Percentiles rank a stretch among this genome's conserved stretches.
Conservation (phyloP, 2,329 filamentous ascomycete genomes). For the Epichloe sibirici region DNA sequence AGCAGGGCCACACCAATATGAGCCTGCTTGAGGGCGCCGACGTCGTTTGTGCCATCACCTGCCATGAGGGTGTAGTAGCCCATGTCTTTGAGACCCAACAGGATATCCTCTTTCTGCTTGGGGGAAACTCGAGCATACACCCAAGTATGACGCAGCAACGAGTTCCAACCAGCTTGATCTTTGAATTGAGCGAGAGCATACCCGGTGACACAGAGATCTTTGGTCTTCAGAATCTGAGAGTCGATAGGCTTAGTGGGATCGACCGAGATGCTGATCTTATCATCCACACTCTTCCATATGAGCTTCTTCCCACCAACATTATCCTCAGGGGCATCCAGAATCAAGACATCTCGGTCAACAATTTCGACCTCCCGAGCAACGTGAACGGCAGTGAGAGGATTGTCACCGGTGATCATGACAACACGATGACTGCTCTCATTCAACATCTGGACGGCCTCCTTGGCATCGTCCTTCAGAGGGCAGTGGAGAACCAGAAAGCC, state of each 20-base stretch:
- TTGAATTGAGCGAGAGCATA: constrained; percentile 87
- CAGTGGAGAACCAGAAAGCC: constrained; percentile 94
- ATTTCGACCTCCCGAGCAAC: constrained; percentile 95
- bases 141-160: constrained; percentile 82
- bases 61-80: constrained; percentile 99
- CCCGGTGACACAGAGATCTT: constrained; percentile 91
- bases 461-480: constrained; percentile 90
- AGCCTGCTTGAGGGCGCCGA: constrained; percentile 93
- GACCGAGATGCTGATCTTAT: constrained; percentile 74
- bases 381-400: constrained; percentile 90
- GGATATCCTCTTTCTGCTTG: constrained; percentile 97
- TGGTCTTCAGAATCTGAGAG: constrained; percentile 63
- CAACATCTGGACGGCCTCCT: constrained; percentile 88
- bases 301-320: constrained; percentile 69
- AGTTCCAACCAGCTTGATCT: constrained; percentile 60
- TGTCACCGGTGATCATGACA: constrained; percentile 98
- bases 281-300: constrained; percentile 91
- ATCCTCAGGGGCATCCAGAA: constrained; percentile 88
- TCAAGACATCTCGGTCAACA: constrained; percentile 87
- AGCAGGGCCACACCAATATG: constrained; percentile 93
- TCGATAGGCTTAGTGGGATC: constrained; percentile 75
- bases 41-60: constrained; percentile 95
- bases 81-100: constrained; percentile 90
- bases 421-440: constrained; percentile 98
- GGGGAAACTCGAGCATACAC: constrained; percentile 97